phyloP scores from a whole-genome alignment of 2,329 filamentous ascomycete species.

The Corniculantispora saksenae region DNA sequence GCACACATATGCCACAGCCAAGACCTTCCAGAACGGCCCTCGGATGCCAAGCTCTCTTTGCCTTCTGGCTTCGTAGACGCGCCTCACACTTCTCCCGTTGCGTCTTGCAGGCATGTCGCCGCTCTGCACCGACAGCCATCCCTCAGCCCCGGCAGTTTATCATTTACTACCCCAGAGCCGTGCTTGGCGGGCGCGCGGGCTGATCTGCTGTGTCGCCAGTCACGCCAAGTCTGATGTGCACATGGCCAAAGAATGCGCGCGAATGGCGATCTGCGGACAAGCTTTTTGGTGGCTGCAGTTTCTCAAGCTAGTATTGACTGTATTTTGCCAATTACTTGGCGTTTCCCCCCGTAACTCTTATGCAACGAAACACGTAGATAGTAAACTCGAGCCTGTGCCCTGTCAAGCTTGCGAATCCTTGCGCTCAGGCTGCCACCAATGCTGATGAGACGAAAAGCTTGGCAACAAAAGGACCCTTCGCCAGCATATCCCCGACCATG shows the following conservation, averaged over 20 bases:
- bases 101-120: background rate
- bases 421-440: background rate
- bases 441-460: background rate
- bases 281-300: slow-evolving; percentile 14
- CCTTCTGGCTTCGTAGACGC: background rate
- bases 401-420: background rate
- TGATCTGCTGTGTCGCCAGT: slow-evolving; percentile 1
- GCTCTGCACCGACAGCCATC: too few species aligned
- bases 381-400: background rate
- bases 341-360: background rate
- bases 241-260: background rate
- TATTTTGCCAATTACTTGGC: background rate
- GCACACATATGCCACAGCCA: slow-evolving; percentile 1
- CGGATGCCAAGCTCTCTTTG: background rate
- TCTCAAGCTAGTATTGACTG: background rate
- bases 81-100: background rate
- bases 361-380: background rate
- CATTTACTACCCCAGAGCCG: background rate
- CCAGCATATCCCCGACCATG: background rate
- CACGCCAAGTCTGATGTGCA: background rate
- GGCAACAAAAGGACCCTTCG: background rate
- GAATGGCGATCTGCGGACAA: slow-evolving; percentile 4
- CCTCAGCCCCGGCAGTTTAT: background rate
- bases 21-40: slow-evolving; percentile 15
- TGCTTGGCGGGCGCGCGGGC: background rate